These are phyloP conservation scores for Phytophthora podocarpi DNA, from an alignment of 352 stramenopile genomes.

Conservation along the genomic window DNA sequence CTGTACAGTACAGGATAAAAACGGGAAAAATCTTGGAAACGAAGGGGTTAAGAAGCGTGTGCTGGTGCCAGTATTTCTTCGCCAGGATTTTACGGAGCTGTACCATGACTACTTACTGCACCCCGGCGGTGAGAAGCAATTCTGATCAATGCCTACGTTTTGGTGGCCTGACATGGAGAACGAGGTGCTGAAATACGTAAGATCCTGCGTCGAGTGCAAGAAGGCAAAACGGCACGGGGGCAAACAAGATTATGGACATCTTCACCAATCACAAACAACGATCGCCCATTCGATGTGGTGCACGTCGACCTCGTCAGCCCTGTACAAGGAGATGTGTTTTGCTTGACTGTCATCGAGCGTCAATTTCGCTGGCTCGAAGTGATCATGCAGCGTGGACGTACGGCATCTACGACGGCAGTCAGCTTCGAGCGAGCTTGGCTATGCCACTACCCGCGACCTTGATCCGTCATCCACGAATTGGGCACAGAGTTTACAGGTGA, in stretches of 20 bases:
- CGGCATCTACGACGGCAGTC: neutral
- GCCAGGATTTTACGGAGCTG: too few relatives aligned
- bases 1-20: too few relatives aligned
- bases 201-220: conserved; percentile 3
- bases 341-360: conserved; percentile 6
- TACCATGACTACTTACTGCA: conserved; percentile 7
- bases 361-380: conserved; percentile 21
- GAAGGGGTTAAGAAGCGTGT: too few relatives aligned
- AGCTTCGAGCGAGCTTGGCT: conserved; percentile 17
- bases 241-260: conserved; percentile 9
- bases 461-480: conserved; percentile 1
- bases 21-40: too few relatives aligned
- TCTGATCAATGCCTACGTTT: conserved; percentile 6
- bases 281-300: conserved; percentile 10
- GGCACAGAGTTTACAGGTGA: conserved; percentile 11
- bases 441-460: conserved; percentile 8
- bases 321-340: neutral
- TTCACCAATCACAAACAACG: neutral
- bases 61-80: too few relatives aligned
- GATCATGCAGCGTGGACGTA: neutral
- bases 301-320: conserved; percentile 12
- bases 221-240: conserved; percentile 12
- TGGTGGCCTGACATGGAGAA: conserved; percentile 10
- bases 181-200: neutral
- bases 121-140: conserved; percentile 4